A percentile compares a stretch with the other conserved stretches of the same genome.
Evolutionary conservation across 768 basidiomycete species (phyloP).

Genomic region (Hericium rajendrae): DNA sequence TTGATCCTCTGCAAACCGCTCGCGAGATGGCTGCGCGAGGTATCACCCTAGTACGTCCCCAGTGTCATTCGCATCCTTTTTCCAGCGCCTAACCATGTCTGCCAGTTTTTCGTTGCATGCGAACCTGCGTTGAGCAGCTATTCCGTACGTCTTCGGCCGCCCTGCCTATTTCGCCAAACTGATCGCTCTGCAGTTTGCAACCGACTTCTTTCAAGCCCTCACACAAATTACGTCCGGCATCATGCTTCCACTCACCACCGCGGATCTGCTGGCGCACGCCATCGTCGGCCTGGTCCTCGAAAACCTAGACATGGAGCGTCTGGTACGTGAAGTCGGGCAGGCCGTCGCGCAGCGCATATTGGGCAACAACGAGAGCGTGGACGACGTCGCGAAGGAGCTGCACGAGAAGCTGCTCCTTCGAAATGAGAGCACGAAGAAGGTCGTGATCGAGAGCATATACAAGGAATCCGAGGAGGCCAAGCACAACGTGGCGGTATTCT

Average conservation of each 20-base stretch:
- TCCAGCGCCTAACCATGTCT: conserved; percentile 4
- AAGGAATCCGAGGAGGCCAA: conserved; percentile 80
- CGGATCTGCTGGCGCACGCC: conserved; percentile 87
- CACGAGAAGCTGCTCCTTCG: conserved; percentile 85
- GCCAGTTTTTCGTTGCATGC: conserved; percentile 96
- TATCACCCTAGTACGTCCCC: conserved; percentile 68
- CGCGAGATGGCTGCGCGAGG: conserved; percentile 86
- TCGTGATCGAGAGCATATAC: conserved; percentile 94
- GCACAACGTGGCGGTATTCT: conserved; percentile 87
- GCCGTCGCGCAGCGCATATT: conserved; percentile 90
- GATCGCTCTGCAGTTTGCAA: conserved; percentile 54
- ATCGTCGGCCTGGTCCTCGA: conserved; percentile 96
- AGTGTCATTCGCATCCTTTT: conserved; percentile 4
- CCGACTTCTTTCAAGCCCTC: conserved; percentile 91
- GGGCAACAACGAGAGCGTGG: conserved; percentile 90
- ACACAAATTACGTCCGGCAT: conserved; percentile 89
- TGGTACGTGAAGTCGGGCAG: conserved; percentile 89
- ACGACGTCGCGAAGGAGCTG: conserved; percentile 90
- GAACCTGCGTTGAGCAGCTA: conserved; percentile 94
- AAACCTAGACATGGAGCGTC: conserved; percentile 95
- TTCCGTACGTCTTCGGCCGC: conserved; percentile 41
- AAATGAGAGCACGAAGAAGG: conserved; percentile 95
- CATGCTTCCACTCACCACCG: conserved; percentile 94
- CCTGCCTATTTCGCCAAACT: background rate
- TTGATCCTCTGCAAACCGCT: conserved; percentile 82